phyloP scores from a whole-genome alignment of 306 rosid genomes.

The Quercus rubra region DNA sequence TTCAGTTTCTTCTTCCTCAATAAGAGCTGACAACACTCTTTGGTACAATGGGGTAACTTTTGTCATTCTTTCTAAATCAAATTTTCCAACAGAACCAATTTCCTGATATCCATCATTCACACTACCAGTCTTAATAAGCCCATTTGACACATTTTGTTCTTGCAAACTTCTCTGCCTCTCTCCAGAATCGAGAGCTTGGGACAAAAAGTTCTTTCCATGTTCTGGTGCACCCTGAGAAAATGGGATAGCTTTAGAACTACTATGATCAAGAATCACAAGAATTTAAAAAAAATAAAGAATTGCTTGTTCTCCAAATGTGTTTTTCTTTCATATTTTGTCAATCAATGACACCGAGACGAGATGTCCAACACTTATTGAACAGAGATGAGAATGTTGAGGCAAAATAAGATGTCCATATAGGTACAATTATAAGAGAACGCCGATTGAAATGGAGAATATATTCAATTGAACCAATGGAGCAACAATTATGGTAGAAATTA shows the following conservation, averaged over 20 bases:
- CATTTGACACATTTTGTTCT: constrained; percentile 35
- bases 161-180: constrained; percentile 30
- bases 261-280: neutral
- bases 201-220: constrained; percentile 30
- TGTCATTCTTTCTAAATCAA: constrained; percentile 36
- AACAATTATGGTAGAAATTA: neutral
- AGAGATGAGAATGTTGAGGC: neutral
- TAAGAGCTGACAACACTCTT: constrained; percentile 76
- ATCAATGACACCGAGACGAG: neutral
- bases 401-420: too few species aligned
- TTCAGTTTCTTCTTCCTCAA: constrained; percentile 57
- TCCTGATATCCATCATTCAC: constrained; percentile 33
- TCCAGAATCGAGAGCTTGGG: constrained; percentile 39
- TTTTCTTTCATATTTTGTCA: neutral
- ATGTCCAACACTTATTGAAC: neutral
- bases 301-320: neutral
- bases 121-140: constrained; percentile 24
- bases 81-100: constrained; percentile 31
- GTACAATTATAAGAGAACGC: neutral
- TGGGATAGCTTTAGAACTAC: constrained; percentile 16
- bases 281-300: neutral
- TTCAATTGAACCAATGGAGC: neutral
- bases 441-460: neutral
- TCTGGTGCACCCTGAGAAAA: constrained; percentile 46
- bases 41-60: constrained; percentile 60